Conservation (phyloP, 495 filamentous ascomycete genomes). For the Tuber borchii region DNA sequence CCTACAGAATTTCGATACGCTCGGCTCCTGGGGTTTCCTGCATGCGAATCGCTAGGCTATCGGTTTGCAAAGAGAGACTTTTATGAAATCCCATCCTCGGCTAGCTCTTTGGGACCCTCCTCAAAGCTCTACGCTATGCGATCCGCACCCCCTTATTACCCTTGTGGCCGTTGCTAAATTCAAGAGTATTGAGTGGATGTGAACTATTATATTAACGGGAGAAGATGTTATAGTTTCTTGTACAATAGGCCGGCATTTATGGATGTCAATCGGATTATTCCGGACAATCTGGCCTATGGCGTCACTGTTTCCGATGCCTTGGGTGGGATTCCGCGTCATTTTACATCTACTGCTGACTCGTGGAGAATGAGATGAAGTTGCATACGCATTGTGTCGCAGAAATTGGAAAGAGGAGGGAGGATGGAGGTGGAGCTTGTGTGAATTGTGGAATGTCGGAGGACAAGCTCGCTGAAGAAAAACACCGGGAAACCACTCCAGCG, state of each 20-base stretch:
- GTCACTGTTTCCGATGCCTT: neutral
- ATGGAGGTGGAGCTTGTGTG: conserved; percentile 24
- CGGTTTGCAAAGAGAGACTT: neutral
- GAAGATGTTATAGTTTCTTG: conserved; percentile 28
- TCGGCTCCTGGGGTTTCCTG: neutral
- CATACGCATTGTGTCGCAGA: conserved; percentile 36
- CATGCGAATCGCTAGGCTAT: neutral
- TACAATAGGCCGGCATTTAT: conserved; percentile 14
- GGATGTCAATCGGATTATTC: neutral
- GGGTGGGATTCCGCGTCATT: neutral
- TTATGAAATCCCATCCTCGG: neutral
- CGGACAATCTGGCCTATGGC: neutral
- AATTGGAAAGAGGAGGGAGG: conserved; percentile 20
- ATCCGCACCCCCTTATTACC: conserved; percentile 32
- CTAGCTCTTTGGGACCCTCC: conserved; percentile 17
- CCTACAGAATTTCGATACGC: neutral
- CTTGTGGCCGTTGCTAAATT: conserved; percentile 20
- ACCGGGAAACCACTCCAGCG: neutral
- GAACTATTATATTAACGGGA: conserved; percentile 17
- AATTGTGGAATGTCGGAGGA: conserved; percentile 38
- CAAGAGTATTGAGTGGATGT: conserved; percentile 20
- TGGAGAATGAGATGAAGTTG: neutral
- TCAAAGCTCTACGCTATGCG: conserved; percentile 13
- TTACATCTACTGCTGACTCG: neutral
- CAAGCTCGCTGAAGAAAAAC: conserved; percentile 12